Base-by-base conservation (phyloP, 1,284 basidiomycete species). In the Exsudoporus floridanus region DNA sequence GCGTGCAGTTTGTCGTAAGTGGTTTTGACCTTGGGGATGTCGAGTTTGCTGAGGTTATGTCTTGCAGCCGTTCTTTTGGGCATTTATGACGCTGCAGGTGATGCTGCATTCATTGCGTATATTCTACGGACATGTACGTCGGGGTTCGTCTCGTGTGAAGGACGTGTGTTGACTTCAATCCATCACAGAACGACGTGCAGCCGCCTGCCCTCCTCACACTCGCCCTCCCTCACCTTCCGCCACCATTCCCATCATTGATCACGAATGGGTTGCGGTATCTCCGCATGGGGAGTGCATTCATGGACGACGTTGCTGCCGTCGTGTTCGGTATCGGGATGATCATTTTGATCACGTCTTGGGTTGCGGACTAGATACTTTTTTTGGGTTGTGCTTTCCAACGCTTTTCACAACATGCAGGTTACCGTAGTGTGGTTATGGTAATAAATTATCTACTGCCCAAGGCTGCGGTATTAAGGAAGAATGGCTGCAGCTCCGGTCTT, bases 31-130 rank as follows among this genome's bases (percentile, higher is more conserved):
- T 34, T 18, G 40, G n/a, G 31, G 9, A 25, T 41, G 37, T 42
- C 7, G 45, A 43, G 52, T 50, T 55, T 37, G 54, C 44, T 61
- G 9, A 62, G 19, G 30, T 14, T 13, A 44, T 9, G 4, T 30
- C 48, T 35, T 0, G 10, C 57, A 90, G 88, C 83, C 86, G 1
- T 89, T 91, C 73, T 88, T 90, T 67, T 88, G 84, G 83, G 84
- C 80, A 16, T 90, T 91, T 58, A 79, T 81, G 36, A 85, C 88
- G 1, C 64, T 90, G 5, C 79, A 90, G 57, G 74, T 90, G 18
- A 75, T 77, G 13, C 62, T 91, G 43, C 86, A 90, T 59, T 88
- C 88, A 14, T 64, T 84, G 59, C 80, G 83, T 50, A 81, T 90
- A 69, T 83, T 87, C 62, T 78, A 77, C 16, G 81, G 82, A 56